phyloP scores from a whole-genome alignment of 306 rosid genomes.

The Comarum palustre region DNA sequence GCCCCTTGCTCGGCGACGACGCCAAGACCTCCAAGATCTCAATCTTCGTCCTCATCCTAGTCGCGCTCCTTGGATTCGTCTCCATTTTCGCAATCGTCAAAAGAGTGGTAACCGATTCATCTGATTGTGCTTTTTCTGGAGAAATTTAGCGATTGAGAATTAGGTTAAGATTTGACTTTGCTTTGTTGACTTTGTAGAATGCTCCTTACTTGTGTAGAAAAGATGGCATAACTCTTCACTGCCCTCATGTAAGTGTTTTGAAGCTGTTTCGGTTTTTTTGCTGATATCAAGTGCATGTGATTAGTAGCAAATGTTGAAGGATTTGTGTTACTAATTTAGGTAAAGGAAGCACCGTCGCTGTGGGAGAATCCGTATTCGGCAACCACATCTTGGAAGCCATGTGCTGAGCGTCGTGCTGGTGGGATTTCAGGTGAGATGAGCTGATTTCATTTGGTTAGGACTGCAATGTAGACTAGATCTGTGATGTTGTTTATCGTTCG shows the following conservation, averaged over 20 bases:
- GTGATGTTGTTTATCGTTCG: background rate
- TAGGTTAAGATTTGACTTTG: background rate
- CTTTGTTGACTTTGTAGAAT: slow-evolving; percentile 39
- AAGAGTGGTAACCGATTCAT: slow-evolving; percentile 44
- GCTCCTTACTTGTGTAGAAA: slow-evolving; percentile 86
- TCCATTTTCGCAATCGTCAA: slow-evolving; percentile 51
- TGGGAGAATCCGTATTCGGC: slow-evolving; percentile 98
- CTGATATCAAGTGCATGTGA: background rate
- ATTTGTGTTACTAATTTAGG: slow-evolving; percentile 38
- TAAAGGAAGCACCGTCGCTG: slow-evolving; percentile 82
- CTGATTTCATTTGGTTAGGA: background rate
- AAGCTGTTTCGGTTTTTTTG: slow-evolving; percentile 20
- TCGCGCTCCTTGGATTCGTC: slow-evolving; percentile 45
- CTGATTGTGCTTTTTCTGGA: background rate
- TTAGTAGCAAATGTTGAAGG: background rate
- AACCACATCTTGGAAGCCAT: slow-evolving; percentile 94
- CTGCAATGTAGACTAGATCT: background rate
- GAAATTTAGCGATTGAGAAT: background rate
- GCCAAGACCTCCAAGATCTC: slow-evolving; percentile 78
- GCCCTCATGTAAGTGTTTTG: slow-evolving; percentile 71
- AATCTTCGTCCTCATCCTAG: slow-evolving; percentile 33
- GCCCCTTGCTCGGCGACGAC: slow-evolving; percentile 58
- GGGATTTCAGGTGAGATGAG: slow-evolving; percentile 60
- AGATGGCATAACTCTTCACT: slow-evolving; percentile 88
- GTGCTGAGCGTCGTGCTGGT: slow-evolving; percentile 89